phyloP scores from a whole-genome alignment of 306 rosid species.

The Dryas alaskensis region DNA sequence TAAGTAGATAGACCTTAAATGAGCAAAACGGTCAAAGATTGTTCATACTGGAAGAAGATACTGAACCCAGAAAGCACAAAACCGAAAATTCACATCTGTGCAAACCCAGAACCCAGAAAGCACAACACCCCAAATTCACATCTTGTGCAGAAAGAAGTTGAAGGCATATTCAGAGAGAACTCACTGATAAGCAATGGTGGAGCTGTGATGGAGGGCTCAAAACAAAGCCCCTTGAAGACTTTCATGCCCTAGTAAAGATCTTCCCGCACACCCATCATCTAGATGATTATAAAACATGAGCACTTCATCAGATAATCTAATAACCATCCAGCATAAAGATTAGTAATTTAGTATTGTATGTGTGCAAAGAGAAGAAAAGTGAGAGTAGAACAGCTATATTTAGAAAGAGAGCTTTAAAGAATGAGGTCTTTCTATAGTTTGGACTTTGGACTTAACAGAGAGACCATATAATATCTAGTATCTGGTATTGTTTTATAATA shows the following conservation, averaged over 20 bases:
- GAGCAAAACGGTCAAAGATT: constrained; percentile 33
- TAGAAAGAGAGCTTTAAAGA: constrained; percentile 12
- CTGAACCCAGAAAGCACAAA: constrained; percentile 24
- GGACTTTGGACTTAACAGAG: constrained; percentile 10
- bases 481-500: constrained; percentile 20
- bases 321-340: constrained; percentile 27
- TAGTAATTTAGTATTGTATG: not conserved
- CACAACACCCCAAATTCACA: constrained; percentile 4
- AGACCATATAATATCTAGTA: constrained; percentile 10
- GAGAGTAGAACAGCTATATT: constrained; percentile 19
- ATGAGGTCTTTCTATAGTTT: constrained; percentile 2
- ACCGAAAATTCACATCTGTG: constrained; percentile 6
- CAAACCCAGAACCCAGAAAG: constrained; percentile 25
- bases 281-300: constrained; percentile 30
- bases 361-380: constrained; percentile 16
- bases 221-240: constrained; percentile 42
- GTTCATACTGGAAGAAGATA: constrained; percentile 22
- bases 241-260: constrained; percentile 78
- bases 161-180: constrained; percentile 26
- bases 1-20: constrained; percentile 20
- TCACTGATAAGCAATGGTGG: constrained; percentile 75
- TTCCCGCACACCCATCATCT: constrained; percentile 41
- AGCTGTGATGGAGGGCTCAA: constrained; percentile 46
- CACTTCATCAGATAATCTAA: constrained; percentile 32
- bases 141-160: constrained; percentile 20